Base-by-base conservation (phyloP, 108 stramenopile genomes). In the Asterionellopsis glacialis region DNA sequence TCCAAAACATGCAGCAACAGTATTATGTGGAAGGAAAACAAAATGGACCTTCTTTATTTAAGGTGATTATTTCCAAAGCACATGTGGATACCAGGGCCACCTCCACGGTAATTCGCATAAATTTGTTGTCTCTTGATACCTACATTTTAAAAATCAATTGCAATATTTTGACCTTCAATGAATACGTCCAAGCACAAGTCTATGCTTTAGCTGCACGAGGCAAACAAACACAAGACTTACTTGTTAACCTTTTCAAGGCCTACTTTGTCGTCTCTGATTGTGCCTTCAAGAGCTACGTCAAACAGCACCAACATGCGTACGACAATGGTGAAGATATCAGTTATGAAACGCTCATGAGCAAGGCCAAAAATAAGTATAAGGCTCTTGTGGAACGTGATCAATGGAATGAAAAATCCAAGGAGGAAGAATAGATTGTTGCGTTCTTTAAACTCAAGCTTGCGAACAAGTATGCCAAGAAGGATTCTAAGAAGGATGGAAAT, bases 81-180 rank as follows among this genome's bases (percentile, higher is more conserved):
- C 33, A 33, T 7, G 33, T 33, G 5, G 7, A 33, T 7, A 33
- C 33, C 5, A 33, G 33, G 7, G 33, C 33, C 7, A 7, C 33
- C 2, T 5, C 5, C 7, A 7, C 33, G 7, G 67, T 70, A 1
- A 57, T 67, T 42, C 39, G 57, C 11, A 57, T 21, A 11, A 58
- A 44, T 2, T 9, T 67, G 23, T n/a, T 4, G 9, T 19, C 19
- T 14, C 44, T 73, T 15, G 68, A 73, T 44, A 21, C 12, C 5
- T 47, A 52, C 65, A 70, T 74, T 55, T 6, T 6, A 27, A 54
- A 24, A 13, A n/a, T 68, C 47, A 48, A 53, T 6, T 48, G 13
- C 9, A 45, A 76, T 33, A 57, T 76, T 42, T n/a, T 19, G 18
- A 61, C 66, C 25, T 74, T 79, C 73, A 74, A 79, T 61, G 24